Conservation (phyloP, 257 asterid genomes). For the Plantago elongata region DNA sequence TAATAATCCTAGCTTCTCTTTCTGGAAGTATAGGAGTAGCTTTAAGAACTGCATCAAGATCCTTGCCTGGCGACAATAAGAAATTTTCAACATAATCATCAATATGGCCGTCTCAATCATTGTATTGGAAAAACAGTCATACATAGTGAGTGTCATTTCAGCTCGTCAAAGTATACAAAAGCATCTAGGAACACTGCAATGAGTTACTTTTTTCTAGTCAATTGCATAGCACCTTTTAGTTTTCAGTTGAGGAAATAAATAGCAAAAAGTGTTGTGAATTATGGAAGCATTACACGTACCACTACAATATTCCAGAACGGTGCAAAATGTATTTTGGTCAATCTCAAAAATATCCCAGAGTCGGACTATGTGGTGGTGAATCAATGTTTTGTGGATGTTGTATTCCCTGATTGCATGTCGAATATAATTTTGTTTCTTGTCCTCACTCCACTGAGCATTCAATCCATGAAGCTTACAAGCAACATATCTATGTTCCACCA, state of each 20-base stretch:
- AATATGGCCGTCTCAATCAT: background rate
- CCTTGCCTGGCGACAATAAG: constrained; percentile 61
- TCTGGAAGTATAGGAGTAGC: constrained; percentile 82
- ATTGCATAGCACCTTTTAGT: too few species aligned
- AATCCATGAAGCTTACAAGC: constrained; percentile 98
- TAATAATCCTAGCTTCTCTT: constrained; percentile 81
- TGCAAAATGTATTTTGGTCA: constrained; percentile 95
- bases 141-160: background rate
- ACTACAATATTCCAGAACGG: constrained; percentile 90
- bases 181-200: constrained; percentile 1
- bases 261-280: too few species aligned
- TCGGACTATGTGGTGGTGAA: constrained; percentile 87
- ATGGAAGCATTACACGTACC: constrained; percentile 42
- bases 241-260: too few species aligned
- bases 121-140: background rate
- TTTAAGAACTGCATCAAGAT: constrained; percentile 93
- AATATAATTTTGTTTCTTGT: constrained; percentile 90
- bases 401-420: constrained; percentile 99
- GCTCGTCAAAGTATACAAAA: background rate
- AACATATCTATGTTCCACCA: constrained; percentile 88
- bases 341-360: constrained; percentile 98
- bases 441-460: constrained; percentile 99
- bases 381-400: constrained; percentile 91
- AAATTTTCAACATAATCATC: background rate
- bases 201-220: too few species aligned